Evolutionary conservation across 495 filamentous ascomycete species (phyloP).

Genomic region (Penicillium canescens): DNA sequence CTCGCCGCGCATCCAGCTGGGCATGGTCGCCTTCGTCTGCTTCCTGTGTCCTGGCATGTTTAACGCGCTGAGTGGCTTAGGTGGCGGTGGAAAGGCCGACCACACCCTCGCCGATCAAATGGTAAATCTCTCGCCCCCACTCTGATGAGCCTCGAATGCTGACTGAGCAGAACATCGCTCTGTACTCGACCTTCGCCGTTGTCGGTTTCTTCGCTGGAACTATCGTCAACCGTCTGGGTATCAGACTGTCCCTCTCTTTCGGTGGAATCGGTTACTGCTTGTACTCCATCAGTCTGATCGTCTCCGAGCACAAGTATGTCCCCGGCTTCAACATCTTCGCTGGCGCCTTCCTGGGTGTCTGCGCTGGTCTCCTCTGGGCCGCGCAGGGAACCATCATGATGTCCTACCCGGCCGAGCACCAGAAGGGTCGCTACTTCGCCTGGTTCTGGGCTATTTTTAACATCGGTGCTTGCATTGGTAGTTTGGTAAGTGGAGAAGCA

Average conservation of each 20-base stretch:
- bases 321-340: constrained; percentile 73
- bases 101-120: constrained; percentile 38
- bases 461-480: constrained; percentile 50
- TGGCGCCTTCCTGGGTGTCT: constrained; percentile 48
- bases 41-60: constrained; percentile 85
- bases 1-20: constrained; percentile 60
- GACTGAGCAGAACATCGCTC: constrained; percentile 47
- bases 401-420: constrained; percentile 48
- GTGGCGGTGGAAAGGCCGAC: constrained; percentile 52
- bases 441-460: constrained; percentile 59
- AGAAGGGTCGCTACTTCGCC: constrained; percentile 50
- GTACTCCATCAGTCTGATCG: constrained; percentile 44
- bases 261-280: constrained; percentile 49
- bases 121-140: constrained; percentile 20
- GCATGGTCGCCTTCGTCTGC: constrained; percentile 61
- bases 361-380: constrained; percentile 51
- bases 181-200: constrained; percentile 61
- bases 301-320: constrained; percentile 72
- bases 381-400: constrained; percentile 57
- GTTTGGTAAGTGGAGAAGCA: constrained; percentile 32
- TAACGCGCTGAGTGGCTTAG: constrained; percentile 62
- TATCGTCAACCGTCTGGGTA: constrained; percentile 47
- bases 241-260: constrained; percentile 41
- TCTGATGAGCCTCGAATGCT: background rate
- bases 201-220: constrained; percentile 56